Base-by-base conservation (phyloP, 768 basidiomycete genomes). In the Fibroporia radiculosa region DNA sequence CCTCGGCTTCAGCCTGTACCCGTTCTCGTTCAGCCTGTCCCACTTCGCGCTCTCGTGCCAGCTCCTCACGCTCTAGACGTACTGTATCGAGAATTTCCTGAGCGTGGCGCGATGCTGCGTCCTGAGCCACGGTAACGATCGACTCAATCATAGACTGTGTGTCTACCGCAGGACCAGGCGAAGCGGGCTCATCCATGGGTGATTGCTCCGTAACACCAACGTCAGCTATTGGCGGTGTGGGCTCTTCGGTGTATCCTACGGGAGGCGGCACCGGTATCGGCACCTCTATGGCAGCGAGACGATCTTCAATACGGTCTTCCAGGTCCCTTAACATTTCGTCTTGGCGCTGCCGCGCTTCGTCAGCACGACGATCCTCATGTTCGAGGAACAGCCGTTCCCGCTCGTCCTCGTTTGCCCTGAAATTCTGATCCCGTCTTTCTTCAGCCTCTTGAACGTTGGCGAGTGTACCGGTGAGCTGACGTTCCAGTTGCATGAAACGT, bases 361-460 rank as follows among this genome's bases (percentile, higher is more conserved):
- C 61, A 18, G 76, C 75, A 29, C 86, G 69, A 34, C 75, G 69
- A 3, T 64, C 70, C 55, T 89, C 80, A 31, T 66, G 67, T 1
- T 81, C 78, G 24, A 70, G 55, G 59, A 86, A 87, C 1, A 79
- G 59, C 6, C 65, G 73, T 16, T 84, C 70, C 6, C 85, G 68
- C 40, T 76, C 78, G 10, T 81, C 77, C 60, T 90, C 87, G 47
- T 75, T 73, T 1, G 65, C 64, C 14, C 75, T 71, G 63, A 85
- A 88, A 24, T 80, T 76, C 6, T 59, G 60, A 45, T 89, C 85
- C 8, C 86, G 75, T 36, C 66, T 67, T 20, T 76, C 71, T 54
- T 90, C 87, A 1, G 74, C 75, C 40, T 77, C 75, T 27, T 74
- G 71, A 0, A 78, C 74, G 2, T 70, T 69, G 6, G 68, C 65